A percentile compares a stretch with the other conserved stretches of the same genome.
These are phyloP conservation scores for Cutaneotrichosporon sp. DNA, from an alignment of 1,284 basidiomycete genomes.

Conservation along the genomic window DNA sequence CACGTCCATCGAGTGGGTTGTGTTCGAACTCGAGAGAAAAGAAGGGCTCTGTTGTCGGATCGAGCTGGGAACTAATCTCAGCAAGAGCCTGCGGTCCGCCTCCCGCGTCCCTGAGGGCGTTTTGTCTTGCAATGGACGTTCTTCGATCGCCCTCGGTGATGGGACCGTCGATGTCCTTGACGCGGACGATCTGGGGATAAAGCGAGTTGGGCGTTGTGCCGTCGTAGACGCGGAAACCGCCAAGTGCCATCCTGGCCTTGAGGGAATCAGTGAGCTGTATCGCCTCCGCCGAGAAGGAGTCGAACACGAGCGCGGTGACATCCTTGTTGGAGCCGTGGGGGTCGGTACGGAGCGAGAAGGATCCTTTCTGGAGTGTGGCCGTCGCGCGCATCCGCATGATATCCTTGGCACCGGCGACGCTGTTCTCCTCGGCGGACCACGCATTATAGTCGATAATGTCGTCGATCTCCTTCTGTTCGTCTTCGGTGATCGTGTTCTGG, in stretches of 20 bases:
- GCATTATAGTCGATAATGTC: conserved; percentile 92
- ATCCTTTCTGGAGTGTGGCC: conserved; percentile 78
- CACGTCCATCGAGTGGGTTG: conserved; percentile 86
- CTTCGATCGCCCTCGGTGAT: conserved; percentile 1
- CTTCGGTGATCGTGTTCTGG: conserved; percentile 58
- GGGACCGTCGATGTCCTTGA: conserved; percentile 60
- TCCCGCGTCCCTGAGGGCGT: conserved; percentile 23
- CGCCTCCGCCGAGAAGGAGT: conserved; percentile 78
- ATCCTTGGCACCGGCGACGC: conserved; percentile 66
- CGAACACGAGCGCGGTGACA: conserved; percentile 83
- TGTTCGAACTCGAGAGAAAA: conserved; percentile 90
- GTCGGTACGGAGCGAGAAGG: conserved; percentile 70
- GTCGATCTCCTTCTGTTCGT: conserved; percentile 89
- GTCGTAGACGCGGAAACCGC: conserved; percentile 86
- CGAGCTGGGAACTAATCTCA: conserved; percentile 38
- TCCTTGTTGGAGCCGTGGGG: conserved; percentile 62
- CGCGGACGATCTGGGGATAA: conserved; percentile 88
- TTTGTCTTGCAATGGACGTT: conserved; percentile 17
- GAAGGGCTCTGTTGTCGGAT: conserved; percentile 63
- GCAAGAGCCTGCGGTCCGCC: conserved; percentile 35
- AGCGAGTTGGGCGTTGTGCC: conserved; percentile 76
- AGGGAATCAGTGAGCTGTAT: conserved; percentile 82
- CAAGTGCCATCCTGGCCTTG: conserved; percentile 76
- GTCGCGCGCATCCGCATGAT: conserved; percentile 73
- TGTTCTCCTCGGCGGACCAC: conserved; percentile 60